These are phyloP conservation scores for Globisporangium alternatum DNA, from an alignment of 352 stramenopile species.

Conservation along the genomic window DNA sequence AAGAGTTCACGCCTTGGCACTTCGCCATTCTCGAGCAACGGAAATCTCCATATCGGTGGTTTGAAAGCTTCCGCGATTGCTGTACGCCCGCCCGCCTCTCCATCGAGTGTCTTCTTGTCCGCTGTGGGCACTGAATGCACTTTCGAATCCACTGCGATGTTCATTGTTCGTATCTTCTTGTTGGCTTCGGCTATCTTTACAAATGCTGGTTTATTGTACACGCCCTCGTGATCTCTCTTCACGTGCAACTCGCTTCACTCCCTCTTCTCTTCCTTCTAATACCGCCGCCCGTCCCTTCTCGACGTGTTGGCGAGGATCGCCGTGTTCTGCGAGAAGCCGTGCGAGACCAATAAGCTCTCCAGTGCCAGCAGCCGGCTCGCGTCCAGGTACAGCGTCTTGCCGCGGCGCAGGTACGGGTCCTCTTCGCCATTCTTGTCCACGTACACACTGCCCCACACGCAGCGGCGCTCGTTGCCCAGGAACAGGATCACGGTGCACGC, in stretches of 20 bases:
- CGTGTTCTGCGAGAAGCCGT: conserved; percentile 75
- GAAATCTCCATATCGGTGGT: too few species aligned
- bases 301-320: conserved; percentile 78
- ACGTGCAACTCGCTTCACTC: too few species aligned
- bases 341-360: conserved; percentile 66
- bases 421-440: conserved; percentile 87
- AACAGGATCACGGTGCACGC: conserved; percentile 85
- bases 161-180: too few species aligned
- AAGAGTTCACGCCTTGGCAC: too few species aligned
- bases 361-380: conserved; percentile 52
- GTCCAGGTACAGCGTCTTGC: conserved; percentile 72
- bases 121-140: too few species aligned
- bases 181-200: too few species aligned
- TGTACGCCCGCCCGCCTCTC: neutral
- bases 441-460: conserved; percentile 82
- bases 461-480: conserved; percentile 72
- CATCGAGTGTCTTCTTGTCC: neutral
- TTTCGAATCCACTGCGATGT: too few species aligned
- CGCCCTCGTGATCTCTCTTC: neutral
- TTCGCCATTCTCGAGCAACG: too few species aligned
- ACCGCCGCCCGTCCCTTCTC: conserved; percentile 68
- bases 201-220: neutral
- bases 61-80: too few species aligned
- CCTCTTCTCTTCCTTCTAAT: conserved; percentile 28
- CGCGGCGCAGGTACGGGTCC: conserved; percentile 73